Evolutionary conservation across 768 basidiomycete species (phyloP), one percentile per base, ranked within the genome.

Genomic region (Suillus weaverae): DNA sequence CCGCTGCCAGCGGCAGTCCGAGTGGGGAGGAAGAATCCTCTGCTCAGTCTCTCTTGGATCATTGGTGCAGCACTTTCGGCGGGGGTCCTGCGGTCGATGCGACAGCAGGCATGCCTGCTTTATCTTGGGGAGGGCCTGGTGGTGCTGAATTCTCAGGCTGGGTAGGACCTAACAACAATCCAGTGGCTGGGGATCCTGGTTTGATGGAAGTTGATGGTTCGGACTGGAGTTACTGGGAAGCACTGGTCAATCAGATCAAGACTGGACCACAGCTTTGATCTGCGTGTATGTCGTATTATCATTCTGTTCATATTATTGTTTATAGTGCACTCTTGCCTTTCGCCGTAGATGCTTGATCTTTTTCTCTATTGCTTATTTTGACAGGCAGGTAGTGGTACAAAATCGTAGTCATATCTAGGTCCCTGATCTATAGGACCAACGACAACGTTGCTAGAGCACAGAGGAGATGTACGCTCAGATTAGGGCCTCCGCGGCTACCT

Each of bases 161-260:
- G 88, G 79, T 82, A 10, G 85, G 82, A 32, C 76, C 83, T 10
- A 80, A 81, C 50, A 67, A 76, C 8, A 73, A 53, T 18, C 0
- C 77, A 32, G 62, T 68, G 36, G 79, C 79, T 14, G 74, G 79
- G 18, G 85, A 86, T 63, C 74, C 81, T 56, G 78, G 81, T 41
- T 66, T 84, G 20, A 69, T 87, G 54, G 84, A 81, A 5, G 66
- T 85, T 55, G 89, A 89, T 65, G 88, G 86, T 7, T 83, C 85
- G 16, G 91, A 92, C 76, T 91, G 87, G 85, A 85, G 79, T 64
- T 93, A 92, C 70, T 92, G 91, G 91, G 91, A 93, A 71, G 86
- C 86, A 22, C 73, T 93, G 66, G 88, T 93, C n/a, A 89, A 78
- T 64, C 79, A 80, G 67, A 80, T 83, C 64, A 80, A 81, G 63